Evolutionary conservation across 2,329 filamentous ascomycete genomes (phyloP), one percentile per base, ranked within the genome.

Genomic region (Nakataea oryzae): DNA sequence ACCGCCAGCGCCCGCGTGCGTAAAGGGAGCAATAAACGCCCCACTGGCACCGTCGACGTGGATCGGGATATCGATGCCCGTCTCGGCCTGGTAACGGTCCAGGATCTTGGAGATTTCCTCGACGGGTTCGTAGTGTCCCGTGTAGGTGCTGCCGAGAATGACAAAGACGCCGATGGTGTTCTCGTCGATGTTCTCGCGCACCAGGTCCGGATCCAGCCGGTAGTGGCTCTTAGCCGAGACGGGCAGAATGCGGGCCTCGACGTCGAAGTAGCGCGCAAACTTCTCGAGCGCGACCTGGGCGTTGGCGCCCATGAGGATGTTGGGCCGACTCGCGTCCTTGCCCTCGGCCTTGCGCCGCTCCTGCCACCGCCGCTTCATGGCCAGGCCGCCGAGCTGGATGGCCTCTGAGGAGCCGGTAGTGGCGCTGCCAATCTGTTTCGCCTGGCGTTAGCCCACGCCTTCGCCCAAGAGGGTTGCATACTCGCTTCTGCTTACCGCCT

Each of bases 161-260:
- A 88, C 85, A 68, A 89, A 90, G 0, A 91, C 76, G n/a, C 88
- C 88, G 66, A 91, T 90, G 0, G 88, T 91, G 66, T 90, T 90
- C 73, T 90, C 87, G 64, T 91, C 87, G 41, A 90, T 80, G 65
- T 87, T 87, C 67, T 89, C 71, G 68, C 81, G 83, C 1, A 90
- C 84, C 29, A 86, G 73, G 4, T 83, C 77, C 0, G 87, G 83
- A 66, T 90, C 86, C 9, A 90, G 77, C 34, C 85, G 76, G 69
- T 79, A 87, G 8, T 80, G 76, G 63, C 83, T 86, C 69, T 84
- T 80, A 66, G 81, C 78, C 60, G 79, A 85, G 13, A 88, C 87
- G 24, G 82, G 85, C 59, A 86, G 73, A 63, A 87, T 87, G 58
- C 82, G 79, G 28, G 85, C 81, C 69, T 90, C 87, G 50, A 90